These are phyloP conservation scores for Thielaviopsis punctulata DNA, from an alignment of 2,329 filamentous ascomycete genomes.

Conservation along the genomic window DNA sequence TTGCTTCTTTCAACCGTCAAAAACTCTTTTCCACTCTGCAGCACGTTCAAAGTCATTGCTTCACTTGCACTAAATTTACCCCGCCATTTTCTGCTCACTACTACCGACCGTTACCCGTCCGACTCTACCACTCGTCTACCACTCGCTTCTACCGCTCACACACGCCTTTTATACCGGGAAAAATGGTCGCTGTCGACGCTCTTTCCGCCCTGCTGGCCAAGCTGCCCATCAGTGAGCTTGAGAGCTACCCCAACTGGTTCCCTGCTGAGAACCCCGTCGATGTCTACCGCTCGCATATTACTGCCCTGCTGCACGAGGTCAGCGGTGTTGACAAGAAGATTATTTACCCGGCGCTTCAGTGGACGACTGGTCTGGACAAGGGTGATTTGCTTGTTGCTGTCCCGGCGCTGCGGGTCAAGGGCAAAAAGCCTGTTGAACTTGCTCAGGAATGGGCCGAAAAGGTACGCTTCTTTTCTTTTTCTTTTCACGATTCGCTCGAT, in stretches of 20 bases:
- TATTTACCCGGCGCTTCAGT: conserved; percentile 60
- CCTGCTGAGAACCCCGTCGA: conserved; percentile 61
- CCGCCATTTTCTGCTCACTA: too few relatives aligned
- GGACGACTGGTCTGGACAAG: conserved; percentile 65
- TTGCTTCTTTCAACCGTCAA: not conserved
- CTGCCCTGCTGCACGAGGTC: conserved; percentile 47
- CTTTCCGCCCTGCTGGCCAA: conserved; percentile 17
- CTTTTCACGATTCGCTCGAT: too few relatives aligned
- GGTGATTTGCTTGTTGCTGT: conserved; percentile 66
- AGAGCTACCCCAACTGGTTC: conserved; percentile 37
- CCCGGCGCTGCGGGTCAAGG: conserved; percentile 63
- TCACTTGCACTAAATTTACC: too few relatives aligned
- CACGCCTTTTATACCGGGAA: not conserved
- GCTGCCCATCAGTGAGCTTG: conserved; percentile 20
- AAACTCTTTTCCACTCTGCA: not conserved
- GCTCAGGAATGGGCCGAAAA: conserved; percentile 44
- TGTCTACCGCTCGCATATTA: conserved; percentile 62
- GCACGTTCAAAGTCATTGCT: too few relatives aligned
- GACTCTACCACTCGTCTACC: too few relatives aligned
- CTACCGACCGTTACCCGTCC: too few relatives aligned
- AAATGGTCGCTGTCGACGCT: conserved; percentile 10
- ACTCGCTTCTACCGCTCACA: not conserved
- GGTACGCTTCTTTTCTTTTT: conserved; percentile 21
- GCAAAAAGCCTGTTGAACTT: conserved; percentile 45
- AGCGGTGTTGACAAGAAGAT: conserved; percentile 53